phyloP scores from a whole-genome alignment of 495 filamentous ascomycete genomes.

The Darksidea phi region DNA sequence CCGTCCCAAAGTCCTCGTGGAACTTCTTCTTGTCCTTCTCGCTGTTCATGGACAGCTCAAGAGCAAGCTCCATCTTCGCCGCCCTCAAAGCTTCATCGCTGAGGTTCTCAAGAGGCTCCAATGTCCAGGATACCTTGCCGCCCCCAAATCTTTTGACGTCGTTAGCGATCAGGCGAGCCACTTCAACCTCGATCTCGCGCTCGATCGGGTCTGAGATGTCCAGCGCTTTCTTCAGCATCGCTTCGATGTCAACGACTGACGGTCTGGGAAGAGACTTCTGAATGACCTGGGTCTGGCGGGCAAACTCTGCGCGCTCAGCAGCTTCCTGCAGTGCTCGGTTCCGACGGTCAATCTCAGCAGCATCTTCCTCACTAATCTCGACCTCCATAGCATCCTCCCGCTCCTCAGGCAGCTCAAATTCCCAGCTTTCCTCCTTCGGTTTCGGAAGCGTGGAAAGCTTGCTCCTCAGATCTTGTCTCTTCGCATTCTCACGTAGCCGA shows the following conservation, averaged over 20 bases:
- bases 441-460: slow-evolving; percentile 83
- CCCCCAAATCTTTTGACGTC: slow-evolving; percentile 75
- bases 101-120: slow-evolving; percentile 60
- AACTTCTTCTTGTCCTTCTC: slow-evolving; percentile 58
- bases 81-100: slow-evolving; percentile 69
- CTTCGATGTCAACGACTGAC: slow-evolving; percentile 65
- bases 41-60: slow-evolving; percentile 63
- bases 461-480: slow-evolving; percentile 65
- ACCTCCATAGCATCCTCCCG: slow-evolving; percentile 59
- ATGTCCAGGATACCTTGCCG: slow-evolving; percentile 60
- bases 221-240: slow-evolving; percentile 60
- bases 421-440: slow-evolving; percentile 87
- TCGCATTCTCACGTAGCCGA: slow-evolving; percentile 67
- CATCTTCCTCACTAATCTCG: slow-evolving; percentile 73
- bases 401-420: slow-evolving; percentile 88
- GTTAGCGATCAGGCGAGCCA: slow-evolving; percentile 72
- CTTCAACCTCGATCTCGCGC: slow-evolving; percentile 67
- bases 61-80: slow-evolving; percentile 72
- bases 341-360: slow-evolving; percentile 74
- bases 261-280: slow-evolving; percentile 83
- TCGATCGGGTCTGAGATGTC: slow-evolving; percentile 56
- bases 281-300: slow-evolving; percentile 82
- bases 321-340: slow-evolving; percentile 67
- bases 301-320: slow-evolving; percentile 71
- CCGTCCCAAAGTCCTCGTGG: slow-evolving; percentile 60